Evolutionary conservation across 2,329 filamentous ascomycete species (phyloP), one percentile per base, ranked within the genome.

Genomic region (Aspergillus texensis): DNA sequence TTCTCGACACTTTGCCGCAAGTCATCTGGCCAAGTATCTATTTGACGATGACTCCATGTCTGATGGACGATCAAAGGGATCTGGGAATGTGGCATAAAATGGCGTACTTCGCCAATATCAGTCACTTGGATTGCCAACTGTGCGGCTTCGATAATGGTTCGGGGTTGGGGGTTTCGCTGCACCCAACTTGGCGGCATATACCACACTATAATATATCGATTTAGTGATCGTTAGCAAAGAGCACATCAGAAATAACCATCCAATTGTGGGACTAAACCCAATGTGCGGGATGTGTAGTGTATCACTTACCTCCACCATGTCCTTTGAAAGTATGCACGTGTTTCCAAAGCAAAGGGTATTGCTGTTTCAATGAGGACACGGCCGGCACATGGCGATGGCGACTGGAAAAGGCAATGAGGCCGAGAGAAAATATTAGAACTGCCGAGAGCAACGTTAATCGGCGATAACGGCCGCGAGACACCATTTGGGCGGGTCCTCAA

Each of bases 41-140:
- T 62, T n/a, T 62, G 54, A 0, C 71, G 73, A 41, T 68, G 66
- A 36, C 71, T 72, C 75, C 75, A 76, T 30, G 71, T 75, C 56
- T 77, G 74, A 61, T 77, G 75, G n/a, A 76, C 62, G 21, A 77
- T 68, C 21, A 73, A 61, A 9, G 75, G 75, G 21, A 77, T 76
- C 6, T 58, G 59, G 0, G 74, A 74, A 60, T 71, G 34, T 9
- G 52, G n/a, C 12, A 55, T 39, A 10, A 26, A 14, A 36, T 11
- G 12, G 11, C 24, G n/a, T 21, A 21, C 32, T 26, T 26, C 21
- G 11, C 28, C 36, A 26, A 16, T 10, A 10, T 39, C 36, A 21
- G 34, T 36, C 32, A 21, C 6, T 24, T 55, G 32, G n/a, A 28
- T 21, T 19, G 11, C 21, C 12, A 55, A 36, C 14, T 39, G 32